phyloP scores from a whole-genome alignment of 495 filamentous ascomycete species.

The Elasticomyces elasticus region DNA sequence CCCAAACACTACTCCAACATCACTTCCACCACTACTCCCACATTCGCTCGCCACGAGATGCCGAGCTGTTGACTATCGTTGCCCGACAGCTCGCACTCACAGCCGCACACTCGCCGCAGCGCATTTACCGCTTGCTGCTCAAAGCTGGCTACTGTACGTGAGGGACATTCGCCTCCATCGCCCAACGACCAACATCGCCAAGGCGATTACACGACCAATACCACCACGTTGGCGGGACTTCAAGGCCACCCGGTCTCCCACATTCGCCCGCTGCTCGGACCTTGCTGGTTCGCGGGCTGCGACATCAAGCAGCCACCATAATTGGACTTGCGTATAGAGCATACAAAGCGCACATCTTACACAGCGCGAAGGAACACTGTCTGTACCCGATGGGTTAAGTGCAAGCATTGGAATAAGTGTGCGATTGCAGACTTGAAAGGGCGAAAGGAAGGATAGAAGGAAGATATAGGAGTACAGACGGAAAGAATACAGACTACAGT shows the following conservation, averaged over 20 bases:
- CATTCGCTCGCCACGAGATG: not conserved
- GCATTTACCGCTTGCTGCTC: not conserved
- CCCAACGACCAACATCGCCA: slow-evolving; percentile 6
- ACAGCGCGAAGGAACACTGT: not conserved
- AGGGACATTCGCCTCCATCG: not conserved
- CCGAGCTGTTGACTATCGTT: slow-evolving; percentile 2
- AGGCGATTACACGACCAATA: slow-evolving; percentile 30
- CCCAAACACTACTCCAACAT: not conserved
- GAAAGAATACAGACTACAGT: not conserved
- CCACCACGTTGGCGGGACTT: slow-evolving; percentile 97
- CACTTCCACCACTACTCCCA: not conserved
- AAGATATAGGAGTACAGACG: not conserved
- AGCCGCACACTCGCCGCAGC: not conserved
- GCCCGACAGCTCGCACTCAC: not conserved
- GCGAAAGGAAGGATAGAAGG: not conserved
- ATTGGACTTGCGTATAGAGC: slow-evolving; percentile 40
- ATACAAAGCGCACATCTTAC: not conserved
- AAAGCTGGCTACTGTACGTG: slow-evolving; percentile 10
- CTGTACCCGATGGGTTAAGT: slow-evolving; percentile 18
- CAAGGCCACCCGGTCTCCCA: slow-evolving; percentile 65
- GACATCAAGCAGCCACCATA: slow-evolving; percentile 97
- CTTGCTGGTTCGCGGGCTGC: slow-evolving; percentile 86
- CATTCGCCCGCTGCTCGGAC: slow-evolving; percentile 86
- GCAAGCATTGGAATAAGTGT: slow-evolving; percentile 3
- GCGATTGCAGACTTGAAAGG: not conserved